A percentile compares a stretch with the other conserved stretches of the same genome.
These are phyloP conservation scores for Arthonia radiata DNA, from an alignment of 495 filamentous ascomycete species.

Conservation along the genomic window DNA sequence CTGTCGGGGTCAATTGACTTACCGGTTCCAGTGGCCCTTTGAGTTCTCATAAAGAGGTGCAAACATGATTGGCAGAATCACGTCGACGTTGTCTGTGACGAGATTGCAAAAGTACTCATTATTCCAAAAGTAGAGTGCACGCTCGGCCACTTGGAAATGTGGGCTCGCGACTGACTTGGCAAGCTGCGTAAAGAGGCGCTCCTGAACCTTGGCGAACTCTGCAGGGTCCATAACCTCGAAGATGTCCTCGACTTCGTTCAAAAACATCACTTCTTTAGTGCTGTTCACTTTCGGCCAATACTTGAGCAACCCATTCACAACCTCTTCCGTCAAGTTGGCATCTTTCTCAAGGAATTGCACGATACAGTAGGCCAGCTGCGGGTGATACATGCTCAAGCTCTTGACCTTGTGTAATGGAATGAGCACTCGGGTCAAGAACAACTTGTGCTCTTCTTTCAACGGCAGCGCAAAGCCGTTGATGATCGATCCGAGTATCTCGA, in stretches of 20 bases:
- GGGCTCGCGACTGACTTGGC: slow-evolving; percentile 96
- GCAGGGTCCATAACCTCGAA: slow-evolving; percentile 99
- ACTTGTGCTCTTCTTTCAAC: slow-evolving; percentile 95
- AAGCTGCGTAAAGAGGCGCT: slow-evolving; percentile 86
- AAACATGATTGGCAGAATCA: slow-evolving; percentile 98
- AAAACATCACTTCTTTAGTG: slow-evolving; percentile 98
- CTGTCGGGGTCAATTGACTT: slow-evolving; percentile 8
- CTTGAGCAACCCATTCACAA: slow-evolving; percentile 78
- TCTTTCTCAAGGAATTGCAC: slow-evolving; percentile 99
- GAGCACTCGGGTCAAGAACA: slow-evolving; percentile 83
- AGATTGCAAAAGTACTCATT: slow-evolving; percentile 99
- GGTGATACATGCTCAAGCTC: slow-evolving; percentile 99
- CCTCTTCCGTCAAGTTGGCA: slow-evolving; percentile 89
- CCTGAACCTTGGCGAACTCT: slow-evolving; percentile 96
- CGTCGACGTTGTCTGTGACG: slow-evolving; percentile 95
- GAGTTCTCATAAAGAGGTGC: slow-evolving; percentile 97
- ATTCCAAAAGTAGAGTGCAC: slow-evolving; percentile 99
- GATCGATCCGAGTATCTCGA: slow-evolving; percentile 94
- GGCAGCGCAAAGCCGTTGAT: slow-evolving; percentile 98
- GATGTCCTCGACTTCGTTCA: slow-evolving; percentile 98
- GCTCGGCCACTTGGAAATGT: slow-evolving; percentile 96
- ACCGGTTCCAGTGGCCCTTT: slow-evolving; percentile 99
- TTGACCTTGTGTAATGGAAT: slow-evolving; percentile 95
- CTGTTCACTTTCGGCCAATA: slow-evolving; percentile 99
- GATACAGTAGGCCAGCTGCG: slow-evolving; percentile 95